Conservation (phyloP, 768 basidiomycete genomes). For the Auriscalpium vulgare region DNA sequence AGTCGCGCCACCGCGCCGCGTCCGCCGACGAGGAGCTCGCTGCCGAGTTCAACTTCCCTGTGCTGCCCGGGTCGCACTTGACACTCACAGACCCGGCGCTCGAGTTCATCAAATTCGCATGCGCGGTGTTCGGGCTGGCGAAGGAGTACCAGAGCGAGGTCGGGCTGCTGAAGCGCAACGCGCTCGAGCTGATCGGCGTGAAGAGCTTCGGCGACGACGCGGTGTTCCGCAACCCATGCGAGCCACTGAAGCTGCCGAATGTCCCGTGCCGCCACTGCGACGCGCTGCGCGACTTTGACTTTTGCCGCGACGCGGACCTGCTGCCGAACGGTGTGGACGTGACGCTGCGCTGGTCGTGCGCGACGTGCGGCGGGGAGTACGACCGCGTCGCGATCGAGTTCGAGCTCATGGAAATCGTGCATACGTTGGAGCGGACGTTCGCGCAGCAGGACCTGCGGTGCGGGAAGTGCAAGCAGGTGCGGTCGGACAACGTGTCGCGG, state of each 20-base stretch:
- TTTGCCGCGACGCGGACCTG: conserved; percentile 86
- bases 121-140: conserved; percentile 73
- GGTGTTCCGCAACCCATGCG: conserved; percentile 85
- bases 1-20: conserved; percentile 54
- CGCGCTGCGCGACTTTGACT: conserved; percentile 82
- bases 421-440: conserved; percentile 61
- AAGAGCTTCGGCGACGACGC: conserved; percentile 85
- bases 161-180: conserved; percentile 79
- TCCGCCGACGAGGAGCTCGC: conserved; percentile 44
- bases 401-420: conserved; percentile 69
- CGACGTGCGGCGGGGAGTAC: conserved; percentile 74
- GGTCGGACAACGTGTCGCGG: conserved; percentile 77
- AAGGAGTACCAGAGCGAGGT: conserved; percentile 82
- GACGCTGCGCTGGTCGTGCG: conserved; percentile 58
- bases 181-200: conserved; percentile 81
- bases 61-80: conserved; percentile 81
- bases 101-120: conserved; percentile 83
- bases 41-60: conserved; percentile 69
- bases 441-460: conserved; percentile 89
- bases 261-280: conserved; percentile 89
- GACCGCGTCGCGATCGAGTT: conserved; percentile 86
- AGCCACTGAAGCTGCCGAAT: conserved; percentile 74
- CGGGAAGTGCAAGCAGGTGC: conserved; percentile 83
- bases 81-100: conserved; percentile 72
- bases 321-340: conserved; percentile 47